A percentile compares a stretch with the other conserved stretches of the same genome.
phyloP scores from a whole-genome alignment of 345 rosid genomes.

The Hypericum perforatum region DNA sequence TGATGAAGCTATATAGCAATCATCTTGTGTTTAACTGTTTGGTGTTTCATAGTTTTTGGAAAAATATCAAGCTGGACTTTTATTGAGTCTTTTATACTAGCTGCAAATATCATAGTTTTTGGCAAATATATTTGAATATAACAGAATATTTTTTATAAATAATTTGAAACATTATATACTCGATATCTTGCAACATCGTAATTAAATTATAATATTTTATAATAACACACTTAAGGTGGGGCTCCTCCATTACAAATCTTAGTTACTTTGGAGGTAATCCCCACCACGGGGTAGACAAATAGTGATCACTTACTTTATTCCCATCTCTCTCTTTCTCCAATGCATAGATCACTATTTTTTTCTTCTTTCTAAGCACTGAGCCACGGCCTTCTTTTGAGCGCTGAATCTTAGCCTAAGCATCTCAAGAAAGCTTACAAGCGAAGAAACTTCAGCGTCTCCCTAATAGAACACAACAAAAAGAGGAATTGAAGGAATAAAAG shows the following conservation, averaged over 20 bases:
- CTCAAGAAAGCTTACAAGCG: slow-evolving; percentile 42
- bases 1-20: no score
- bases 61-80: no score
- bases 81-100: no score
- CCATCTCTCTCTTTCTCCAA: slow-evolving; percentile 10
- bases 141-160: no score
- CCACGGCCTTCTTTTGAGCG: slow-evolving; percentile 20
- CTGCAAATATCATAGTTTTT: no score
- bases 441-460: slow-evolving; percentile 59
- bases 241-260: slow-evolving; percentile 7
- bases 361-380: background rate
- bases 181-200: no score
- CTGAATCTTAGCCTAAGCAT: slow-evolving; percentile 18
- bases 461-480: slow-evolving; percentile 47
- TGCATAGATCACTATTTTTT: slow-evolving; percentile 18
- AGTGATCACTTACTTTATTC: slow-evolving; percentile 13
- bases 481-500: slow-evolving; percentile 26
- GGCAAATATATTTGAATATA: no score
- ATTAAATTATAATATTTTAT: no score
- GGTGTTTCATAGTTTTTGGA: no score
- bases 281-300: slow-evolving; percentile 28
- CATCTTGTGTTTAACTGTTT: no score
- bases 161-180: no score
- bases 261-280: slow-evolving; percentile 10
- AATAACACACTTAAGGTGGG: background rate